A percentile compares a stretch with the other conserved stretches of the same genome.
These are phyloP conservation scores for Bolboschoenoplectus hybrid DNA, from an alignment of 202 grass and related monocot genomes.

Conservation along the genomic window DNA sequence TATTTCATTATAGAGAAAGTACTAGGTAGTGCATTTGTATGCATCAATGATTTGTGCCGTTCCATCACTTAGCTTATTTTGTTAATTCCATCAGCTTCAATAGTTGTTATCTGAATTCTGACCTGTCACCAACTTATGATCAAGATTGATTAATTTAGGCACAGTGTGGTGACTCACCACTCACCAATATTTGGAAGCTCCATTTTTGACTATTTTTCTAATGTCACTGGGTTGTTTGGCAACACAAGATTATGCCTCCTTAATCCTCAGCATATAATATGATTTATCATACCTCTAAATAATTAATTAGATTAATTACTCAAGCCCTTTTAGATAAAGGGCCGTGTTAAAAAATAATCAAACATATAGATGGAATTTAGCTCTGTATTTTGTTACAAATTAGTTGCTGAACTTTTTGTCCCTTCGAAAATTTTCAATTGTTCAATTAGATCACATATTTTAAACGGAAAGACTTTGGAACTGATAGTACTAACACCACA, in stretches of 20 bases:
- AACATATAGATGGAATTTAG: too few relatives aligned
- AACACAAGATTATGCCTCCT: background rate
- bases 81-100: background rate
- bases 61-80: background rate
- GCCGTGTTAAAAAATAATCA: too few relatives aligned
- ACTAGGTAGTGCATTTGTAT: background rate
- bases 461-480: too few relatives aligned
- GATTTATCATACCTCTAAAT: too few relatives aligned
- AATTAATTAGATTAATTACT: too few relatives aligned
- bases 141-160: background rate
- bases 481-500: too few relatives aligned
- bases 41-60: background rate
- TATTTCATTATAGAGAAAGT: background rate
- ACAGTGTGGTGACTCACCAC: background rate
- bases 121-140: constrained; percentile 30
- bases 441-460: too few relatives aligned
- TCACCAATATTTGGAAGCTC: background rate
- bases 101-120: constrained; percentile 12
- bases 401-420: too few relatives aligned
- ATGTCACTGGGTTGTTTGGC: background rate
- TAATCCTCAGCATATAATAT: background rate
- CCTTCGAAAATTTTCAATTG: too few relatives aligned
- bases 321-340: too few relatives aligned
- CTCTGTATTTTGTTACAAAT: too few relatives aligned
- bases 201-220: background rate